These are phyloP conservation scores for Pyrus pyrifolia DNA, from an alignment of 306 rosid species.

Conservation along the genomic window DNA sequence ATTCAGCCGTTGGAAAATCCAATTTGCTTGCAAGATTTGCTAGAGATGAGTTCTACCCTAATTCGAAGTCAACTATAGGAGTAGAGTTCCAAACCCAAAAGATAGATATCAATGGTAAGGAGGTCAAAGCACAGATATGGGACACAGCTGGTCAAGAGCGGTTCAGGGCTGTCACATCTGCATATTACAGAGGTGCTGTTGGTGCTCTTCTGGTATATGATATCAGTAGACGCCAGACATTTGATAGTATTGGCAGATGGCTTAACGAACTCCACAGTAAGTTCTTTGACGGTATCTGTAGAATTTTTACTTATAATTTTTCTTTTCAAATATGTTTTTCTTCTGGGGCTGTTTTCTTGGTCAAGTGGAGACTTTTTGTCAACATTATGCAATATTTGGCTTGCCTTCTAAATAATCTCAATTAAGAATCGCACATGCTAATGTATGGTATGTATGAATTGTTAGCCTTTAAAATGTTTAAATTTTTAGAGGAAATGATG, in stretches of 20 bases:
- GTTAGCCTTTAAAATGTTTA: background rate
- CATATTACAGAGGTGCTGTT: slow-evolving; percentile 86
- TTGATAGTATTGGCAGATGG: slow-evolving; percentile 85
- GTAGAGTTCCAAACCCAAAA: slow-evolving; percentile 92
- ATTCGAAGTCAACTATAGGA: slow-evolving; percentile 88
- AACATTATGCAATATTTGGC: background rate
- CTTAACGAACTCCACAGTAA: slow-evolving; percentile 85
- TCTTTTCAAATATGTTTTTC: background rate
- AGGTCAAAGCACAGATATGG: slow-evolving; percentile 90
- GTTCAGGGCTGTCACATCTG: slow-evolving; percentile 89
- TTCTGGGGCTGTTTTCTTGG: background rate
- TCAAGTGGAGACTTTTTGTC: background rate
- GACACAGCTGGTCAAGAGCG: slow-evolving; percentile 95
- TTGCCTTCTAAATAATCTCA: background rate
- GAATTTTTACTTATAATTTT: background rate
- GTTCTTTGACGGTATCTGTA: slow-evolving; percentile 14
- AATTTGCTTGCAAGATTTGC: slow-evolving; percentile 90
- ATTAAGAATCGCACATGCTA: background rate
- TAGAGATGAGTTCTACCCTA: slow-evolving; percentile 86
- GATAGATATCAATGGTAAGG: slow-evolving; percentile 74
- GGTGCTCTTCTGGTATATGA: slow-evolving; percentile 89
- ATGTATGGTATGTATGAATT: background rate
- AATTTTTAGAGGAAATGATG: background rate
- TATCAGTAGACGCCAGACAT: slow-evolving; percentile 76
- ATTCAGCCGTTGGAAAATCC: slow-evolving; percentile 89